phyloP scores from a whole-genome alignment of 2,329 filamentous ascomycete genomes.

The Neodidymelliopsis sp. region DNA sequence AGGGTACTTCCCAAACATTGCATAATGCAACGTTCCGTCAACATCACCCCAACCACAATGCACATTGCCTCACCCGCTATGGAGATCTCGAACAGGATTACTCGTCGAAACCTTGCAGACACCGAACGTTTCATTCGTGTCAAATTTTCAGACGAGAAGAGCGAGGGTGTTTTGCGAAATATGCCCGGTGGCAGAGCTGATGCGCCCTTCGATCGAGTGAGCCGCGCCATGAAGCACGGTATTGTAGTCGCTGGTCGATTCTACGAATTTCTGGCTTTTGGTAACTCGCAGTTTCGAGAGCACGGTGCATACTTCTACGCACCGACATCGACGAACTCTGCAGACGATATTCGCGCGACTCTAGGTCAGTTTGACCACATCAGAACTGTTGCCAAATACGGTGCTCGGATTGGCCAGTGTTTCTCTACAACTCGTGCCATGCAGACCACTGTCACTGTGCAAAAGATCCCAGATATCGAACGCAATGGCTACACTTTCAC shows the following conservation, averaged over 20 bases:
- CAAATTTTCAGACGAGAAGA: constrained; percentile 85
- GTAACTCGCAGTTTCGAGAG: constrained; percentile 93
- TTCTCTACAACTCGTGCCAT: constrained; percentile 91
- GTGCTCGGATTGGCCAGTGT: constrained; percentile 89
- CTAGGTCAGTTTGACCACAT: constrained; percentile 90
- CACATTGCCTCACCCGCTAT: constrained; percentile 78
- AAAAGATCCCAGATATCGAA: constrained; percentile 73
- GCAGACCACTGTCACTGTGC: constrained; percentile 65
- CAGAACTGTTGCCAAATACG: constrained; percentile 84
- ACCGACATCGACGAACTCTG: constrained; percentile 69
- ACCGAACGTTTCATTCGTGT: constrained; percentile 86
- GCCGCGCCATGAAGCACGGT: constrained; percentile 75
- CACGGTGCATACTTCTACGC: constrained; percentile 94
- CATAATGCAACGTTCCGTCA: constrained; percentile 75
- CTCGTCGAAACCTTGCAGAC: constrained; percentile 72
- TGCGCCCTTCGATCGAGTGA: constrained; percentile 76
- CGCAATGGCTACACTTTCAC: constrained; percentile 77
- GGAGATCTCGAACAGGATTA: constrained; percentile 87
- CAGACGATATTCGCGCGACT: constrained; percentile 79
- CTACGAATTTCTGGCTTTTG: constrained; percentile 92
- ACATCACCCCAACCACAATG: constrained; percentile 84
- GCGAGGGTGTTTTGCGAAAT: constrained; percentile 51
- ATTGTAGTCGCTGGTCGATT: constrained; percentile 81
- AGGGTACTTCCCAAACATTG: constrained; percentile 73
- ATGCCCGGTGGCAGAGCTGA: constrained; percentile 47